Evolutionary conservation across 306 rosid genomes (phyloP).

Genomic region (Rubus parviflorus): DNA sequence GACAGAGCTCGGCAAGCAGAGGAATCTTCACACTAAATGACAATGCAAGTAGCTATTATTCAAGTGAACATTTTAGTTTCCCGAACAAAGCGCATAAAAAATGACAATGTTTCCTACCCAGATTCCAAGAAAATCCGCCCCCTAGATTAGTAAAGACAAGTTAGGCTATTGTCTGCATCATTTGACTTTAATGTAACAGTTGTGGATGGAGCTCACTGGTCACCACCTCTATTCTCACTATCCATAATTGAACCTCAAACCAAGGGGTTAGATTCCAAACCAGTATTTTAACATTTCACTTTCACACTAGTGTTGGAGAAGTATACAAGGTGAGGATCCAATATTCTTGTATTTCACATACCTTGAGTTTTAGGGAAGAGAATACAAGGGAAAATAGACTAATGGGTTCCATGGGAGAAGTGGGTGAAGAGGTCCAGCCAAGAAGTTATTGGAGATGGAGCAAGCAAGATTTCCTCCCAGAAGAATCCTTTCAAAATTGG

Average conservation of each 20-base stretch:
- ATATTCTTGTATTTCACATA: not conserved
- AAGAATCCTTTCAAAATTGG: constrained; percentile 75
- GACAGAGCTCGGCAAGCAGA: not conserved
- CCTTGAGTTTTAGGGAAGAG: not conserved
- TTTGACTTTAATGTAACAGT: not conserved
- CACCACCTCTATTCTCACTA: not conserved
- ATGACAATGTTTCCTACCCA: not conserved
- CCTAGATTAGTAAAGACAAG: not conserved
- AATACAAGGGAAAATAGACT: not conserved
- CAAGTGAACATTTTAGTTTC: not conserved
- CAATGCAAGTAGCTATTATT: not conserved
- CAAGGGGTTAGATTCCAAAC: not conserved
- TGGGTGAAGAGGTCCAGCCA: constrained; percentile 29
- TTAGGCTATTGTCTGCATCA: not conserved
- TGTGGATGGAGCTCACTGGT: not conserved
- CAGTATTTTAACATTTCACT: not conserved
- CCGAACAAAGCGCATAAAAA: not conserved
- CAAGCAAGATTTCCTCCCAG: constrained; percentile 78
- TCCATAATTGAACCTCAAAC: not conserved
- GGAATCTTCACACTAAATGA: not conserved
- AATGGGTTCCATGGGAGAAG: constrained; percentile 29
- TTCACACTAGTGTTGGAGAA: not conserved
- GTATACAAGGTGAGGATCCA: not conserved
- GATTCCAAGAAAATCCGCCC: not conserved
- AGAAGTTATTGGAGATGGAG: constrained; percentile 75